Evolutionary conservation across 179 eudicot genomes (phyloP).

Genomic region (Pouteria campechiana): DNA sequence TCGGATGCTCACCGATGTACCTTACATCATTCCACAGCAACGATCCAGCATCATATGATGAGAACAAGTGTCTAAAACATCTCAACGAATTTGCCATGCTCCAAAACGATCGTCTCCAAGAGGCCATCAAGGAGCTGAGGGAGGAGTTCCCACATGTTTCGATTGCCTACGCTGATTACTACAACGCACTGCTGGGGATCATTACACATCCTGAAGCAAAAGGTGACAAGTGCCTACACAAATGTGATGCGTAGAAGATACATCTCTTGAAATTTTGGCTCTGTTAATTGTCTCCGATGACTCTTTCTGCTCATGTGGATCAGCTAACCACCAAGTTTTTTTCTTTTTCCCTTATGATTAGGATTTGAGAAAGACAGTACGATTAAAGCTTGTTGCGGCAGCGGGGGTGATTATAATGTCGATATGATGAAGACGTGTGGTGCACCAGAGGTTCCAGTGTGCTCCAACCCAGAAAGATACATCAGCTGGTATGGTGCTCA

Average conservation of each 20-base stretch:
- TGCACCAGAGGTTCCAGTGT: not conserved
- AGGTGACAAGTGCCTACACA: no score
- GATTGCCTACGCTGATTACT: conserved; percentile 18
- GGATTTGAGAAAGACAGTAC: not conserved
- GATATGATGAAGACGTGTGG: not conserved
- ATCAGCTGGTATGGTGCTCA: conserved; percentile 8
- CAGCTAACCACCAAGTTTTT: no score
- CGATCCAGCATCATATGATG: not conserved
- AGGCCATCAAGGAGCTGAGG: conserved; percentile 6
- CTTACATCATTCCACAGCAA: conserved; percentile 1
- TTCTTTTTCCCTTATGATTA: not conserved
- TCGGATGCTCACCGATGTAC: conserved; percentile 3
- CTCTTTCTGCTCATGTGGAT: no score
- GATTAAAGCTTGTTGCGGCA: conserved; percentile 8
- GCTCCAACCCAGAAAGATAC: not conserved
- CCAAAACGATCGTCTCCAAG: conserved; percentile 16
- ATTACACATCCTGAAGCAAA: not conserved
- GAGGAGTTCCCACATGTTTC: conserved; percentile 10
- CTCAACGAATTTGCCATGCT: conserved; percentile 13
- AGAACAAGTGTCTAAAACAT: conserved; percentile 4
- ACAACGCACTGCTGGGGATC: conserved; percentile 12
- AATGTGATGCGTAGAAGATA: no score
- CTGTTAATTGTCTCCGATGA: no score
- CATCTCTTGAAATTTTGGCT: no score
- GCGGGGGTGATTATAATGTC: conserved; percentile 1